Evolutionary conservation across 306 rosid species (phyloP).

Genomic region (Canavalia ensiformis): DNA sequence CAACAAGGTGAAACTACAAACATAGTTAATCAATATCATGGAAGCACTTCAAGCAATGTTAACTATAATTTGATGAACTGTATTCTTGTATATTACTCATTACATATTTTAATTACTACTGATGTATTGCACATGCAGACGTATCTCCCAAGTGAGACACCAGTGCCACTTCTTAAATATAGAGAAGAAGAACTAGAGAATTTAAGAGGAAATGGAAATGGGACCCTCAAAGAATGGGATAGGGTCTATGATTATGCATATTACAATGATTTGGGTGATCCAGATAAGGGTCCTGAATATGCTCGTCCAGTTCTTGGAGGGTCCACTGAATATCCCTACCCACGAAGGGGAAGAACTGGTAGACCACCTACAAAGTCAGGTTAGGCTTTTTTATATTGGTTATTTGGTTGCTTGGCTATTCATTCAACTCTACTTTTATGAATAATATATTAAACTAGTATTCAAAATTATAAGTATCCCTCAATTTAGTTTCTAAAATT

Average conservation of each 20-base stretch:
- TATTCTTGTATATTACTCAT: neutral
- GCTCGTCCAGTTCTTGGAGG: conserved; percentile 88
- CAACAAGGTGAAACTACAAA: conserved; percentile 65
- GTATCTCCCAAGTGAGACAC: conserved; percentile 77
- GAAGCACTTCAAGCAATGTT: neutral
- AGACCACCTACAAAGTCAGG: conserved; percentile 67
- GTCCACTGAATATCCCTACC: conserved; percentile 77
- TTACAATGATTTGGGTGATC: conserved; percentile 75
- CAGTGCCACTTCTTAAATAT: conserved; percentile 61
- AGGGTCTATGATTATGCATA: conserved; percentile 83
- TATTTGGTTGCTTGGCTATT: neutral
- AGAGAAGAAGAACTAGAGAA: conserved; percentile 74
- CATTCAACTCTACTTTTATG: neutral
- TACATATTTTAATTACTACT: neutral
- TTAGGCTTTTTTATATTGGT: conserved; percentile 35
- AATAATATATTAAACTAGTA: too few species aligned
- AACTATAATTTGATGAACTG: neutral
- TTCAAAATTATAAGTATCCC: too few species aligned
- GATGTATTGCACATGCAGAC: conserved; percentile 55
- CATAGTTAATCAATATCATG: neutral
- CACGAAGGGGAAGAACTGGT: conserved; percentile 86
- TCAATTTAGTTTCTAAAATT: too few species aligned
- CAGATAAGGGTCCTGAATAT: conserved; percentile 59
- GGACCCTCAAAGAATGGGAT: conserved; percentile 73
- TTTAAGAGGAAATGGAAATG: conserved; percentile 77